A percentile compares a stretch with the other conserved stretches of the same genome.
phyloP scores from a whole-genome alignment of 2,329 filamentous ascomycete species.

The Didymella glomerata region DNA sequence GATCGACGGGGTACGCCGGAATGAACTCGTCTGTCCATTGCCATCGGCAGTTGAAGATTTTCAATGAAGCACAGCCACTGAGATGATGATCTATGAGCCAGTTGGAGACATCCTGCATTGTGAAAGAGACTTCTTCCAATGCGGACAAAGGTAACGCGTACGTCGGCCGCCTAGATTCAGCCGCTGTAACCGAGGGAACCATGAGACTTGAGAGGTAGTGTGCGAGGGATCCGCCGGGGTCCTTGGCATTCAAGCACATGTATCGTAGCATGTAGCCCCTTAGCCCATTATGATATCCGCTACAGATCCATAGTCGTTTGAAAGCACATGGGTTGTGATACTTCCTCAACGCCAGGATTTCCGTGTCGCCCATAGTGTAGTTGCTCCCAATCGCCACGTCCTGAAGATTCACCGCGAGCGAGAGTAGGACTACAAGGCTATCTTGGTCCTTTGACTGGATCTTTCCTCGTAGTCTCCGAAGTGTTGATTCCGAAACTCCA shows the following conservation, averaged over 20 bases:
- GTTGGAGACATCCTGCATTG: not conserved
- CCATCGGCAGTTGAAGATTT: slow-evolving; percentile 12
- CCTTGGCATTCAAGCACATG: not conserved
- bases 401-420: not conserved
- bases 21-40: not conserved
- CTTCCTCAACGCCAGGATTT: not conserved
- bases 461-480: not conserved
- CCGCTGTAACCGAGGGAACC: not conserved
- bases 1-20: not conserved
- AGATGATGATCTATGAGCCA: not conserved
- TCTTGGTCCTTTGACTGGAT: not conserved
- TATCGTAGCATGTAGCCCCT: not conserved
- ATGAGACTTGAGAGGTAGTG: not conserved
- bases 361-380: not conserved
- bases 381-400: slow-evolving; percentile 2
- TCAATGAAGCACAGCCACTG: not conserved
- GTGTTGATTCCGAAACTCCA: not conserved
- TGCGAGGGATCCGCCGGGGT: not conserved
- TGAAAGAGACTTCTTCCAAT: not conserved
- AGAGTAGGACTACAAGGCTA: not conserved
- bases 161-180: not conserved
- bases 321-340: not conserved
- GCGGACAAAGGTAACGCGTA: not conserved
- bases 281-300: not conserved
- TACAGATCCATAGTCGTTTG: not conserved